Conservation (phyloP, 164 flowering plant genomes). For the Echeveria elegans region DNA sequence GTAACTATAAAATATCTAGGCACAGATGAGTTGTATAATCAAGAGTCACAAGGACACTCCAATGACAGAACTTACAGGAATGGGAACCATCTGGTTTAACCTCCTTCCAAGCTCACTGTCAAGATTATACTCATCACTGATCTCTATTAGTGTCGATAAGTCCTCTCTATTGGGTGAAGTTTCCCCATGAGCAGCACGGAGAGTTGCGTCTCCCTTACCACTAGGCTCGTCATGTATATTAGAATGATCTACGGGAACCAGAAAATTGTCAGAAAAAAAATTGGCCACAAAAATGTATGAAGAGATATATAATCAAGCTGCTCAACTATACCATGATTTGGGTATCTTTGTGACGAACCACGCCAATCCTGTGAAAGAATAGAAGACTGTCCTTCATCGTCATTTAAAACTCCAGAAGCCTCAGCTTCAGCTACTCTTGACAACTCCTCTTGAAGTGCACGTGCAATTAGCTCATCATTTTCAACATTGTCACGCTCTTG, state of each 20-base stretch:
- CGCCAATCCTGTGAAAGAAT: conserved; percentile 31
- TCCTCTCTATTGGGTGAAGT: conserved; percentile 19
- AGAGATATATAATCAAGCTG: not conserved
- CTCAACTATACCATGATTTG: conserved; percentile 14
- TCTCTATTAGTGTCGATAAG: conserved; percentile 21
- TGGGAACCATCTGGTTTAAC: conserved; percentile 64
- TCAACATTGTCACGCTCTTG: conserved; percentile 16
- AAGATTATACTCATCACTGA: conserved; percentile 51
- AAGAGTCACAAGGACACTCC: not conserved
- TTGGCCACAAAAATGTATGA: not conserved
- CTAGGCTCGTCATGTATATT: conserved; percentile 18
- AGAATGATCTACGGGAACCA: not conserved
- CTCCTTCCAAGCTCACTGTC: conserved; percentile 93
- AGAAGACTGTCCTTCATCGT: conserved; percentile 17
- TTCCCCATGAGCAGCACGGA: conserved; percentile 12
- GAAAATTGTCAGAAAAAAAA: conserved; percentile 18
- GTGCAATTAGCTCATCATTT: conserved; percentile 35
- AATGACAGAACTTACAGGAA: conserved; percentile 56
- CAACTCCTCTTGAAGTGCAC: conserved; percentile 30
- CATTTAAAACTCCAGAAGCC: conserved; percentile 15
- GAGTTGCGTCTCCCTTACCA: conserved; percentile 21
- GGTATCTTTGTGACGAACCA: conserved; percentile 16
- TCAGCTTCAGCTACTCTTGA: conserved; percentile 24
- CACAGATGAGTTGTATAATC: too few species aligned
- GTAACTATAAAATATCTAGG: too few species aligned